Conservation (phyloP, 2,329 filamentous ascomycete genomes). For the Phyllosticta ampelicida region DNA sequence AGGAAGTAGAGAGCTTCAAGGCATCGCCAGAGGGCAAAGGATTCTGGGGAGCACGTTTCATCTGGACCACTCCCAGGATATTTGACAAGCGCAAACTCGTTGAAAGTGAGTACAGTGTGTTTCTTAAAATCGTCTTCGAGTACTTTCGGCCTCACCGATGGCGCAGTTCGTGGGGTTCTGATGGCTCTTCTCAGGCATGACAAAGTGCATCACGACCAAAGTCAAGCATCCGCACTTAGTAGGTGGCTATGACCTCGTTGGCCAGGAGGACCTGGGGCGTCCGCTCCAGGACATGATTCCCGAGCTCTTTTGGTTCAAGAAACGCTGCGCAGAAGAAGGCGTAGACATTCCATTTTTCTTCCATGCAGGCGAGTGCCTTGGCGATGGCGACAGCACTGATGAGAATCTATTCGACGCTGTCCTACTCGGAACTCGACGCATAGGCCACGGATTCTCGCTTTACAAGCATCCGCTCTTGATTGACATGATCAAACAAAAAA, state of each 20-base stretch:
- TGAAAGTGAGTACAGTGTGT: conserved; percentile 38
- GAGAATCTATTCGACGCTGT: conserved; percentile 84
- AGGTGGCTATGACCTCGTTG: conserved; percentile 81
- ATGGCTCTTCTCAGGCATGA: conserved; percentile 50
- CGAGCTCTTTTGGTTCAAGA: conserved; percentile 87
- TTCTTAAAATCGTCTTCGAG: not conserved
- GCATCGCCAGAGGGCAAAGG: conserved; percentile 55
- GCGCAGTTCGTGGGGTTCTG: not conserved
- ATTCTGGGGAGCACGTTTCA: conserved; percentile 78
- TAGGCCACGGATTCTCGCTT: conserved; percentile 80
- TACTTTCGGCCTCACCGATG: not conserved
- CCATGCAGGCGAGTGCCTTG: conserved; percentile 82
- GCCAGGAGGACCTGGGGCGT: conserved; percentile 71
- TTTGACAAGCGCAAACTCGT: conserved; percentile 56
- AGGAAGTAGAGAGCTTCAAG: conserved; percentile 71
- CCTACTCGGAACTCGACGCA: conserved; percentile 73
- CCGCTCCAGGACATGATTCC: conserved; percentile 68
- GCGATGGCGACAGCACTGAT: conserved; percentile 62
- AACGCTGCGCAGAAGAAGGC: conserved; percentile 65
- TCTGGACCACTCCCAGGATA: conserved; percentile 67
- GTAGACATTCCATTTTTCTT: conserved; percentile 91
- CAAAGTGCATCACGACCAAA: conserved; percentile 76
- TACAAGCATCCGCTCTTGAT: conserved; percentile 86
- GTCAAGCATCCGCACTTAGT: conserved; percentile 67
- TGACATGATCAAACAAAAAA: conserved; percentile 79